Percentiles rank a stretch among this genome's conserved stretches.
Conservation (phyloP, 805 yeast genomes). For the Candida vartiovaarae region DNA sequence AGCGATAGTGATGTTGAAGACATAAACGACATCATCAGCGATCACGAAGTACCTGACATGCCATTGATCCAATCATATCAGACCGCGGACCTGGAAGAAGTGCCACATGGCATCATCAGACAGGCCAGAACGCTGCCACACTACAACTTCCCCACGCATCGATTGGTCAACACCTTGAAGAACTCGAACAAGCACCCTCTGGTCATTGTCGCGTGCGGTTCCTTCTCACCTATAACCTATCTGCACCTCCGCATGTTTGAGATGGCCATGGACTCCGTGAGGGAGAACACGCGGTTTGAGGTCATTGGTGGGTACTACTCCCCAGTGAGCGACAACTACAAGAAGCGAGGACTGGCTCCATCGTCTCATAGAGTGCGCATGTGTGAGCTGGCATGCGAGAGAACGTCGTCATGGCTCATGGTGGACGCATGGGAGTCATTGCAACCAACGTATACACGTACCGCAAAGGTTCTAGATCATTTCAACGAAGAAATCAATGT, state of each 20-base stretch:
- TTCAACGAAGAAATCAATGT: conserved; percentile 93
- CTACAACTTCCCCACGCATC: conserved; percentile 82
- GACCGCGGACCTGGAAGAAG: conserved; percentile 93
- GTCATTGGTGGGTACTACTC: conserved; percentile 95
- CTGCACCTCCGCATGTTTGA: conserved; percentile 95
- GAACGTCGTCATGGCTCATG: conserved; percentile 97
- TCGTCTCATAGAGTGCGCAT: conserved; percentile 88
- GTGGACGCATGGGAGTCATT: conserved; percentile 99
- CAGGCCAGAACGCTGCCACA: conserved; percentile 68
- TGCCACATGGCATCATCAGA: conserved; percentile 87
- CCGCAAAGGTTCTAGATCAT: conserved; percentile 93
- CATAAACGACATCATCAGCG: conserved; percentile 6
- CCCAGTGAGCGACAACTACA: conserved; percentile 90
- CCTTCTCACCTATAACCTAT: conserved; percentile 93
- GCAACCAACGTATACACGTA: conserved; percentile 85
- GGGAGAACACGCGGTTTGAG: conserved; percentile 89
- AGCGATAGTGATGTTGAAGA: conserved; percentile 26
- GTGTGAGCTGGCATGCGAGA: conserved; percentile 97
- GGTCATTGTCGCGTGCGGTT: conserved; percentile 95
- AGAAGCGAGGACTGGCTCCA: conserved; percentile 87
- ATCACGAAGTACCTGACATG: conserved; percentile 14
- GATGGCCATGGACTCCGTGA: conserved; percentile 92
- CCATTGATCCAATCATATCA: conserved; percentile 40
- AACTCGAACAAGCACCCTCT: conserved; percentile 81
- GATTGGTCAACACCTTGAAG: conserved; percentile 61